phyloP scores from a whole-genome alignment of 768 basidiomycete genomes.

The Amanita muscaria region DNA sequence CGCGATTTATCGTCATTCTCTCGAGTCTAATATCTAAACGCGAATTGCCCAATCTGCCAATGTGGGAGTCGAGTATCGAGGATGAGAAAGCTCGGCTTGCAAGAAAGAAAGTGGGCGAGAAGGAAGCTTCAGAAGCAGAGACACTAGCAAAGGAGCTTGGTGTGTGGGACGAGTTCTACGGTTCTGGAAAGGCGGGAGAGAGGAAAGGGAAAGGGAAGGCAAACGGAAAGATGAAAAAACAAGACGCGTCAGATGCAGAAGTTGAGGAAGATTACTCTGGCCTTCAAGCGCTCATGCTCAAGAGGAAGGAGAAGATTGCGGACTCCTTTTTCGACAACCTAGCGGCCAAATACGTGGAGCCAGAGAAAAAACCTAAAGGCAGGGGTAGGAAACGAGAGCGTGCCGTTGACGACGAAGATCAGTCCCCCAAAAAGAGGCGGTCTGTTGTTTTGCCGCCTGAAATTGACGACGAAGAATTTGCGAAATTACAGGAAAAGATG shows the following conservation, averaged over 20 bases:
- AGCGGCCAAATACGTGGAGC: constrained; percentile 60
- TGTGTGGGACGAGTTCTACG: constrained; percentile 92
- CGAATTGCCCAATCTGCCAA: constrained; percentile 42
- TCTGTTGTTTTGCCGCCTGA: constrained; percentile 38
- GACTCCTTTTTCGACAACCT: constrained; percentile 68
- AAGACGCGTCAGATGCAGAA: constrained; percentile 26
- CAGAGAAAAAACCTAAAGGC: constrained; percentile 31
- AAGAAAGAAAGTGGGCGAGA: constrained; percentile 63
- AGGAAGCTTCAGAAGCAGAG: constrained; percentile 83
- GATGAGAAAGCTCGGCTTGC: constrained; percentile 75
- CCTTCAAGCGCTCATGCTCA: constrained; percentile 75
- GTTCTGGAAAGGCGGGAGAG: constrained; percentile 57
- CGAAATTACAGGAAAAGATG: constrained; percentile 48
- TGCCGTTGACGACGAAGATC: constrained; percentile 30
- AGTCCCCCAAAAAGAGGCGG: constrained; percentile 44
- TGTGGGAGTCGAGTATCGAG: constrained; percentile 65
- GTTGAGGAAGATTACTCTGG: constrained; percentile 57
- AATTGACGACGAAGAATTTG: constrained; percentile 59
- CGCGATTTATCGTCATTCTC: constrained; percentile 67
- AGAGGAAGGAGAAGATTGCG: constrained; percentile 58
- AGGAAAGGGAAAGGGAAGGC: constrained; percentile 48
- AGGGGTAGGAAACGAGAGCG: constrained; percentile 50
- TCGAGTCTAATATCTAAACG: constrained; percentile 56
- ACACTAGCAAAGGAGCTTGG: constrained; percentile 77
- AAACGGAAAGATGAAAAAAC: constrained; percentile 37